Evolutionary conservation across 768 basidiomycete species (phyloP), one percentile per base, ranked within the genome.

Genomic region (Mycena latifolia): DNA sequence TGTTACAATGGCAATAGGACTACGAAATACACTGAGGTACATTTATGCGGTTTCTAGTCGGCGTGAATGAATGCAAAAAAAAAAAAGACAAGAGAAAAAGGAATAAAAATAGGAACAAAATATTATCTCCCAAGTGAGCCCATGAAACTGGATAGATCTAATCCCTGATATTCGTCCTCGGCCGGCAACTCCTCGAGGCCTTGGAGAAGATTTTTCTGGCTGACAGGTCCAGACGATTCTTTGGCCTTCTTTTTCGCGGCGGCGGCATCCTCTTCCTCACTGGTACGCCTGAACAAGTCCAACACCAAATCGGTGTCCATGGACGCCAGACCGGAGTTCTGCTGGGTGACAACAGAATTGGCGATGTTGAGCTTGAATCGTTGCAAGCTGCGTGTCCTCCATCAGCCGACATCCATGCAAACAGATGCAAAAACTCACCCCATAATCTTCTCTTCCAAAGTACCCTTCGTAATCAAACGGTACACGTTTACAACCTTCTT

Each of bases 401-500:
- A 69, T 71, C 31, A 66, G 68, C n/a, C 35, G 67, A 71, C 55
- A 35, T 41, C 25, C 22, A 24, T 33, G 53, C 39, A 25, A 69
- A 55, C 14, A 59, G 10, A 28, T 29, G 33, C 39, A 48, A 11
- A 31, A 45, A 80, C 90, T 69, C 77, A 98, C 95, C 98, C 98
- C 98, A 99, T 99, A 69, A 99, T 99, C 80, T 99, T 99, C 78
- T 99, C 98, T 77, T 99, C 98, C 41, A 99, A 77, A 0, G 98
- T 99, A 15, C 96, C 98, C 75, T 96, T 93, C 15, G 96, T 99
- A 71, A 99, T 95, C 56, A 99, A 81, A 18, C 98, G 92, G 80
- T 99, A 99, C 7, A 99, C 98, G 71, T 99, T 99, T 29, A 99
- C 98, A 17, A 99, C 97, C 78, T 96, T 95, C 84, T 98, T 99